Conservation (phyloP, 306 rosid species). For the Gleditsia sinensis region DNA sequence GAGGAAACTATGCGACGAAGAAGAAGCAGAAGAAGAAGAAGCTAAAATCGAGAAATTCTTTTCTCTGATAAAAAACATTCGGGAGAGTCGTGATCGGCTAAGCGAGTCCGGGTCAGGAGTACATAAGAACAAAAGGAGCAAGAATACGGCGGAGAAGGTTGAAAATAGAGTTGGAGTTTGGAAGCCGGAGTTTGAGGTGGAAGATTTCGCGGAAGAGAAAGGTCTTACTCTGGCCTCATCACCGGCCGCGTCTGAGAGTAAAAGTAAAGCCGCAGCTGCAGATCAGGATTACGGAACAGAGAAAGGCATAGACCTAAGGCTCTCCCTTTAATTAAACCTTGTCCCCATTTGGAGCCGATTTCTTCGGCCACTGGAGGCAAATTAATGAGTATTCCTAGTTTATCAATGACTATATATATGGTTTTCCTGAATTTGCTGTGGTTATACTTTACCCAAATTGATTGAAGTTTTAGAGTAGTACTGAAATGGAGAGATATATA, state of each 20-base stretch:
- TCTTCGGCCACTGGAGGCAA: too few species aligned
- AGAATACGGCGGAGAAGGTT: neutral
- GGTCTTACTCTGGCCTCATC: neutral
- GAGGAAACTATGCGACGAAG: conserved; percentile 39
- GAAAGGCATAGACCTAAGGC: conserved; percentile 43
- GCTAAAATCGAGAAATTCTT: conserved; percentile 48
- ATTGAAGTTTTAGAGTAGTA: too few species aligned
- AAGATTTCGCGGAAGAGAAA: conserved; percentile 51
- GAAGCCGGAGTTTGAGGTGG: conserved; percentile 51
- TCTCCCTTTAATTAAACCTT: conserved; percentile 48
- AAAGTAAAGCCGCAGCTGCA: neutral
- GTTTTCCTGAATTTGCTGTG: too few species aligned
- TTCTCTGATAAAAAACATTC: conserved; percentile 51
- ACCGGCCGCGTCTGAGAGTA: neutral
- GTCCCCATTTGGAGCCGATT: too few species aligned
- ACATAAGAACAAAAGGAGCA: too few species aligned
- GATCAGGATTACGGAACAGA: neutral
- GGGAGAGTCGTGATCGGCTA: conserved; percentile 50
- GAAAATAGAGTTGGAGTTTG: conserved; percentile 35
- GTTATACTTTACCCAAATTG: too few species aligned
- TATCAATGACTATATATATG: too few species aligned
- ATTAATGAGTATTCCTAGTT: too few species aligned
- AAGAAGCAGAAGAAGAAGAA: conserved; percentile 49
- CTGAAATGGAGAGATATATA: too few species aligned
- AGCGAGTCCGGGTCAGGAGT: neutral